Base-by-base conservation (phyloP, 208 protist species). In the Leishmania gerbilli region DNA sequence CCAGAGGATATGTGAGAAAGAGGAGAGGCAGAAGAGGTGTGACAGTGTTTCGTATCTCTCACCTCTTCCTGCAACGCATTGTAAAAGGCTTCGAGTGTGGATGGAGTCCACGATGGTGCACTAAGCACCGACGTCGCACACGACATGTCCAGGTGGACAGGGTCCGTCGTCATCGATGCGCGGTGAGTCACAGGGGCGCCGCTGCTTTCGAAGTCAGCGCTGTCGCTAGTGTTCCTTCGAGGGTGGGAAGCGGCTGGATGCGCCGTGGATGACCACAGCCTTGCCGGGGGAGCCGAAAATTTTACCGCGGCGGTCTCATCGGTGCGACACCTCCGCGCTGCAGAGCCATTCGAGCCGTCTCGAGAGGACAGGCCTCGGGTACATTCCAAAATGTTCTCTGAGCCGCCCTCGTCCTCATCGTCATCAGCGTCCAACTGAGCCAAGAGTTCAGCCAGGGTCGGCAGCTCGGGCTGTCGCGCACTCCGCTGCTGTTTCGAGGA, bases 391-490 rank as follows among this genome's bases (percentile, higher is more conserved):
- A 58, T 17, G 27, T 5, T 31, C 31, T 47, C 49, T 74, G 69
- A 31, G 34, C 7, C 13, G 9, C 24, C 27, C 31, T 76, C 56
- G 24, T 31, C 45, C 2, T 37, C 60, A n/a, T 64, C 76, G 15
- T 80, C 81, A 11, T 42, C 58, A 7, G 65, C 74, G 51, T 86
- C 82, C 7, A 86, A 51, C 6, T 27, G 55, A 19, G 77, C 78
- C 42, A 86, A 64, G 34, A 86, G 65, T 74, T 86, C 82, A 13
- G 77, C 82, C 55, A 86, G 55, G 0, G 82, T 82, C 1, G 82
- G 82, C 42, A 82, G 78, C n/a, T 77, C 82, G 17, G 51, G 65
- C 1, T 51, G 7, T 40, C 58, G 82, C 31, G 55, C 34, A 42
- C 17, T 15, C 27, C n/a, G 74, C 31, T 64, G 51, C 65, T 27